Evolutionary conservation across 371 early-diverging fungal species (phyloP), one percentile per base, ranked within the genome.

Genomic region (Mortierella sp.): DNA sequence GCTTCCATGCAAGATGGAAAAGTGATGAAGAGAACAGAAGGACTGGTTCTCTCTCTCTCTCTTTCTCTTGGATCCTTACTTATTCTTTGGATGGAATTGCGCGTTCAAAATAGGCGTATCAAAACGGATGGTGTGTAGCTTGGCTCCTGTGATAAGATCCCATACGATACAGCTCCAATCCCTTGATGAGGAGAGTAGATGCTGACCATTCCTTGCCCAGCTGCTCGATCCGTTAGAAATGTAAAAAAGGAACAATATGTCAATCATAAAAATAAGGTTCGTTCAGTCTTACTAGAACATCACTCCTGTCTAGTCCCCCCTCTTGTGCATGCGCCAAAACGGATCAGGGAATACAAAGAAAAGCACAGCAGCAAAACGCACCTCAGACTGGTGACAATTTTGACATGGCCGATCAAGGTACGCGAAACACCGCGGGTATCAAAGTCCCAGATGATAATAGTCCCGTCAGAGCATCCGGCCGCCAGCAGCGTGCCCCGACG

Each of bases 111-210:
- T 79, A 2, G 90, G 83, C 2, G 90, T 83, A n/a, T 82, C 80
- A 62, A 94, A 93, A 49, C 87, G 81, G 34, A 91, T 69, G n/a
- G 86, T 88, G 30, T 80, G 52, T 28, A 71, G 72, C 58, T 84
- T 82, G 21, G 73, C 78, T 3, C 85, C 89, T 18, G 82, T 78
- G 9, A 84, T 56, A 26, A 96, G 64, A 78, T 97, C 95, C 96
- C 96, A 97, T 14, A 94, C 78, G n/a, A 95, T 90, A 61, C 93
- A 92, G 28, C 87, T 89, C 87, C 95, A 94, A 51, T 91, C 94
- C 55, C 84, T 87, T 39, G 91, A 90, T 3, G 86, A 84, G 1
- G 91, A 87, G 38, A 94, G 65, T 6, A 94, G 65, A 72, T 83
- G 89, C 23, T 89, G 81, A 16, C 92, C 91, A 54, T 88, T 89